Percentiles rank a stretch among this genome's conserved stretches.
Evolutionary conservation across 2,329 filamentous ascomycete species (phyloP).

Genomic region (Penicillium sp.): DNA sequence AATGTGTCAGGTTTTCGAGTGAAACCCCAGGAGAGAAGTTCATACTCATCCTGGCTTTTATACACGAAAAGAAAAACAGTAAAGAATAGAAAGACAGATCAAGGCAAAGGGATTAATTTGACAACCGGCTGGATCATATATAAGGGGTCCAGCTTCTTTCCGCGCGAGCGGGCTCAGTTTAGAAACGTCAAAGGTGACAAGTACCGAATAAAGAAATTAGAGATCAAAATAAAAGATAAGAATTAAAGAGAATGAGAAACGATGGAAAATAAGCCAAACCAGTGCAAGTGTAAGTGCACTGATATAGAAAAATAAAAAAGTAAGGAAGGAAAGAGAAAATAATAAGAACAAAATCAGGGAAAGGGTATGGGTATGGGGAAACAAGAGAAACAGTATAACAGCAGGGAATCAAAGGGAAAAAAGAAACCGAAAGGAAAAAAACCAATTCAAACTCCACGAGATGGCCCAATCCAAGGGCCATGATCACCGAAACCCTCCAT

Average conservation of each 20-base stretch:
- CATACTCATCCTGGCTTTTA: background rate
- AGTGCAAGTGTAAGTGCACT: background rate
- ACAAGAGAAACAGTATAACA: conserved; percentile 12
- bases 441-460: conserved; percentile 8
- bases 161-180: conserved; percentile 25
- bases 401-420: conserved; percentile 11
- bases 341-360: conserved; percentile 11
- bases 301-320: conserved; percentile 14
- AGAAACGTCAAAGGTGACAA: conserved; percentile 5
- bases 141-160: conserved; percentile 13
- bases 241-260: conserved; percentile 6
- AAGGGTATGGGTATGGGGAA: conserved; percentile 6
- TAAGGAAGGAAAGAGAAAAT: conserved; percentile 10
- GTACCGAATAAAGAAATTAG: background rate
- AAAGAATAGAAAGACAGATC: background rate
- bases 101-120: conserved; percentile 9
- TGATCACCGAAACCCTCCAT: conserved; percentile 6
- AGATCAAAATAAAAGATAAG: conserved; percentile 9
- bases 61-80: conserved; percentile 1
- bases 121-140: conserved; percentile 13
- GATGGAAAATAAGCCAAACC: background rate
- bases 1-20: conserved; percentile 1
- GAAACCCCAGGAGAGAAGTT: background rate
- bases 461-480: background rate
- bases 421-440: conserved; percentile 3